A percentile compares a stretch with the other conserved stretches of the same genome.
Evolutionary conservation across 345 rosid species (phyloP).

Genomic region (Populus tremula): DNA sequence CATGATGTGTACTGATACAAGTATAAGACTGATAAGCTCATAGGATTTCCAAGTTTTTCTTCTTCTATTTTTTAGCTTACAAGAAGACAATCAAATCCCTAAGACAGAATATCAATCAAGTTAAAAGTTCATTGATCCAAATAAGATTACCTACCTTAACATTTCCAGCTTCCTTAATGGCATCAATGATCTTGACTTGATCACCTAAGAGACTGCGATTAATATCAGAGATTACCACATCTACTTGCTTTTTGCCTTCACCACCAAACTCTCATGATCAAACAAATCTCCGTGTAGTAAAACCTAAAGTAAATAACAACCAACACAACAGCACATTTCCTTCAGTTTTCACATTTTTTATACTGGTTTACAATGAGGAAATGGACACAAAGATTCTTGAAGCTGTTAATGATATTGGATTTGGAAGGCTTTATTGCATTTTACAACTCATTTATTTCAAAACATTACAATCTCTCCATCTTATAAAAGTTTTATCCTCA

Average conservation of each 20-base stretch:
- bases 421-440: neutral
- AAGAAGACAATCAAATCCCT: too few relatives aligned
- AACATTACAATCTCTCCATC: too few relatives aligned
- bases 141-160: slow-evolving; percentile 49
- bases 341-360: too few relatives aligned
- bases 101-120: too few relatives aligned
- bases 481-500: too few relatives aligned
- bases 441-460: too few relatives aligned
- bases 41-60: too few relatives aligned
- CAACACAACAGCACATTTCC: neutral
- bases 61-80: too few relatives aligned
- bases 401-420: neutral
- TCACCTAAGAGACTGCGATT: slow-evolving; percentile 48
- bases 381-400: slow-evolving; percentile 14
- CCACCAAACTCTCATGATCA: slow-evolving; percentile 64
- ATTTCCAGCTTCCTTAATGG: slow-evolving; percentile 82
- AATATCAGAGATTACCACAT: slow-evolving; percentile 71
- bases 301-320: neutral
- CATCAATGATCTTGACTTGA: slow-evolving; percentile 74
- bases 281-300: slow-evolving; percentile 47
- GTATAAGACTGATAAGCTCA: too few relatives aligned
- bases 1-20: too few relatives aligned
- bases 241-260: slow-evolving; percentile 62
- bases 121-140: too few relatives aligned
- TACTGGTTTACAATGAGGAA: neutral